Conservation (phyloP, 2,329 filamentous ascomycete genomes). For the Pseudocercospora vitis region DNA sequence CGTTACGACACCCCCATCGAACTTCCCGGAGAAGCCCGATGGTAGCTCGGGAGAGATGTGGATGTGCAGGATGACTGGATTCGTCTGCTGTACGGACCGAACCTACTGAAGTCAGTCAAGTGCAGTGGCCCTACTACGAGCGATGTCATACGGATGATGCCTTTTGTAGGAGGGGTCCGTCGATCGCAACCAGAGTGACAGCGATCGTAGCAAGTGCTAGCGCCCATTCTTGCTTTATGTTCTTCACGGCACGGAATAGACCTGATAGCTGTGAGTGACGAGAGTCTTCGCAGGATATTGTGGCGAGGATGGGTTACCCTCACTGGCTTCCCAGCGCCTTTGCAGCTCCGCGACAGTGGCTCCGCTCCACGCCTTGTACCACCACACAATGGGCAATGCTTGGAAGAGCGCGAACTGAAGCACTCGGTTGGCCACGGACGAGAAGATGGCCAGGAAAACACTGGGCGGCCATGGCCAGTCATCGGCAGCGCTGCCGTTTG, state of each 20-base stretch:
- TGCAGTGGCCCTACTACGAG: not conserved
- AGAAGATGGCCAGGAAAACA: slow-evolving; percentile 22
- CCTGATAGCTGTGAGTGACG: not conserved
- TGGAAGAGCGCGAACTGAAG: slow-evolving; percentile 14
- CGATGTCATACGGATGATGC: slow-evolving; percentile 7
- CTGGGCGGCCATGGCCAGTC: slow-evolving; percentile 20
- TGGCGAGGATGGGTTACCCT: not conserved
- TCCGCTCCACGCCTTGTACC: slow-evolving; percentile 17
- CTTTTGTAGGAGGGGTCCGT: slow-evolving; percentile 20
- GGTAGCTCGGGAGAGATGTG: not conserved
- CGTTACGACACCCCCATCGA: not conserved
- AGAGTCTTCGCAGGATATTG: not conserved
- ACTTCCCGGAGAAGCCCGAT: slow-evolving; percentile 1
- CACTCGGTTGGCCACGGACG: slow-evolving; percentile 13
- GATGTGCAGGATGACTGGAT: slow-evolving; percentile 1
- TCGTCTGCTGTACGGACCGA: not conserved
- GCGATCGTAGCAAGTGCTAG: slow-evolving; percentile 12
- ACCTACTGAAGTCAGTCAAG: not conserved
- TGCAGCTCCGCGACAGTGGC: slow-evolving; percentile 14
- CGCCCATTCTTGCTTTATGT: slow-evolving; percentile 7
- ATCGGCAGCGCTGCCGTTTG: slow-evolving; percentile 11
- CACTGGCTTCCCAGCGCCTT: slow-evolving; percentile 17
- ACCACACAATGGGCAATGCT: slow-evolving; percentile 17
- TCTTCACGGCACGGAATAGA: slow-evolving; percentile 10
- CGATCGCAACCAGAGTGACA: slow-evolving; percentile 8